Evolutionary conservation across 257 asterid genomes (phyloP).

Genomic region (Forsythia viridissima): DNA sequence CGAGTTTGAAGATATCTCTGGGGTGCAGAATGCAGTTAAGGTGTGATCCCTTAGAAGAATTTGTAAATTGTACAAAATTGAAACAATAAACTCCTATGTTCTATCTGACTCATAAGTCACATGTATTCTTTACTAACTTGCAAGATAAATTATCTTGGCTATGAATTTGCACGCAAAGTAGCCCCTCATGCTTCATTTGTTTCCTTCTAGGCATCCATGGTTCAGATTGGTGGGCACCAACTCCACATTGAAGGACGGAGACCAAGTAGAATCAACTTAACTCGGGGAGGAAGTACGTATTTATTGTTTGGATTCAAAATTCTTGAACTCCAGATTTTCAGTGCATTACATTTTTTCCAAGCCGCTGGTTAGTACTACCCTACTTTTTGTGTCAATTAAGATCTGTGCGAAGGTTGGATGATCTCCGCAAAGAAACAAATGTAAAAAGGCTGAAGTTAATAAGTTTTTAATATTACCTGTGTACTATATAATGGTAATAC

Average conservation of each 20-base stretch:
- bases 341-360: slow-evolving; percentile 8
- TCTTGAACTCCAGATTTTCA: neutral
- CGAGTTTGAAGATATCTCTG: slow-evolving; percentile 82
- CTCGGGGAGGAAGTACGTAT: slow-evolving; percentile 84
- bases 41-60: slow-evolving; percentile 36
- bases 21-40: slow-evolving; percentile 97
- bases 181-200: slow-evolving; percentile 14
- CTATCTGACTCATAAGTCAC: neutral
- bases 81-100: neutral
- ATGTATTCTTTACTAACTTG: neutral
- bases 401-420: neutral
- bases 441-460: too few species aligned
- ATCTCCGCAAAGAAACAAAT: neutral
- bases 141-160: neutral
- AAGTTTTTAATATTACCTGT: too few species aligned
- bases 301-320: neutral
- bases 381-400: neutral
- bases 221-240: slow-evolving; percentile 72
- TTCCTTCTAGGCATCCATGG: slow-evolving; percentile 71
- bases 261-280: slow-evolving; percentile 67
- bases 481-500: too few species aligned
- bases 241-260: slow-evolving; percentile 93
- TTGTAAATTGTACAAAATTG: neutral
- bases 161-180: neutral
- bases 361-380: neutral